Conservation (phyloP, 169 alveolate genomes). For the Theileria annulata region DNA sequence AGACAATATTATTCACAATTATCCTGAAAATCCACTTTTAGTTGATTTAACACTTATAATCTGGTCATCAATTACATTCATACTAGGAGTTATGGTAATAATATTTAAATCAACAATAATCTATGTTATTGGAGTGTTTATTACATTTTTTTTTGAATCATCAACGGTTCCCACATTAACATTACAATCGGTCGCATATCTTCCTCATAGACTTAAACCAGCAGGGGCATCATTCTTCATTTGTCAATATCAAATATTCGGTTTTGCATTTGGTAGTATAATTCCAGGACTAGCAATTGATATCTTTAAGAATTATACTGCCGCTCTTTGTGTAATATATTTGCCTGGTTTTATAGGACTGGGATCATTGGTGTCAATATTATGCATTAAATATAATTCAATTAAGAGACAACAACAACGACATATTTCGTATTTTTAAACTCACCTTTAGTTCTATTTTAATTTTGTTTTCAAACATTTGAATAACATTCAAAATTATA, state of each 20-base stretch:
- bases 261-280: slow-evolving; percentile 46
- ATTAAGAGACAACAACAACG: neutral
- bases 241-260: slow-evolving; percentile 59
- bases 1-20: slow-evolving; percentile 80
- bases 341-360: slow-evolving; percentile 14
- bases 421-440: neutral
- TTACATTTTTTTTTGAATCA: slow-evolving; percentile 61
- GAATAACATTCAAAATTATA: neutral
- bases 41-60: slow-evolving; percentile 18
- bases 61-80: slow-evolving; percentile 61
- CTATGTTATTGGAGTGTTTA: slow-evolving; percentile 20
- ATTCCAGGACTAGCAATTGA: slow-evolving; percentile 62
- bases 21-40: slow-evolving; percentile 38
- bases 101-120: neutral
- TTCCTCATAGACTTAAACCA: slow-evolving; percentile 51
- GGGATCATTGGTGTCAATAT: neutral
- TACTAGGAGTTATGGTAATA: slow-evolving; percentile 19
- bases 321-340: slow-evolving; percentile 21
- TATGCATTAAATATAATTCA: neutral
- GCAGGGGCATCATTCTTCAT: slow-evolving; percentile 54
- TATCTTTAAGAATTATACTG: slow-evolving; percentile 15
- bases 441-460: neutral
- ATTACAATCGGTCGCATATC: slow-evolving; percentile 24
- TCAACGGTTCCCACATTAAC: slow-evolving; percentile 57
- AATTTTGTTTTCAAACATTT: neutral